A percentile compares a stretch with the other conserved stretches of the same genome.
These are phyloP conservation scores for Helichrysum umbraculigerum DNA, from an alignment of 129 eudicot genomes.

Conservation along the genomic window DNA sequence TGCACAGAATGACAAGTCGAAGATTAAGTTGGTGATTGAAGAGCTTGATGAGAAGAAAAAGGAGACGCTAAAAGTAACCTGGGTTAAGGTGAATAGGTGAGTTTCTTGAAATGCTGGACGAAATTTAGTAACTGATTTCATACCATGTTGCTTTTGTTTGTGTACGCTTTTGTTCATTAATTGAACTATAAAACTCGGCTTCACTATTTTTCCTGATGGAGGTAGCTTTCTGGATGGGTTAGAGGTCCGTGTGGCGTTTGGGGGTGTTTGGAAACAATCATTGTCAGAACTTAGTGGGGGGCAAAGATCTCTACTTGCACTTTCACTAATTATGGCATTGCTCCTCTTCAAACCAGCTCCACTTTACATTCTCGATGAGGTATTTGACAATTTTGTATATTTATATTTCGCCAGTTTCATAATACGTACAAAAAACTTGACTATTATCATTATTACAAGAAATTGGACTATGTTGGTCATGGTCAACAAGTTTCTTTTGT, in stretches of 20 bases:
- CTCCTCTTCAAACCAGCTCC: slow-evolving; percentile 99
- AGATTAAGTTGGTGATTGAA: slow-evolving; percentile 84
- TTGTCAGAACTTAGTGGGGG: slow-evolving; percentile 98
- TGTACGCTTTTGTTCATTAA: not conserved
- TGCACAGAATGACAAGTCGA: slow-evolving; percentile 81
- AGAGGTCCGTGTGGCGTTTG: slow-evolving; percentile 97
- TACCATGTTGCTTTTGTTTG: not conserved
- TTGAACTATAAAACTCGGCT: not conserved
- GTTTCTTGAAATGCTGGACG: slow-evolving; percentile 12
- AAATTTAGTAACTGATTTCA: slow-evolving; percentile 7
- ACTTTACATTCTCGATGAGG: slow-evolving; percentile 95
- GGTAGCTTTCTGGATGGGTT: slow-evolving; percentile 87
- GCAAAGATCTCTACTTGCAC: slow-evolving; percentile 94
- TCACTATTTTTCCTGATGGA: slow-evolving; percentile 65
- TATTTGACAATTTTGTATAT: slow-evolving; percentile 22
- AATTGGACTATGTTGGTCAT: no score
- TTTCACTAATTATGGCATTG: slow-evolving; percentile 82
- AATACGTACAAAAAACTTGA: no score
- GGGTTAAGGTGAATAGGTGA: slow-evolving; percentile 90
- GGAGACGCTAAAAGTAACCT: slow-evolving; percentile 91
- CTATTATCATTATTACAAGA: no score
- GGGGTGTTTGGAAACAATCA: slow-evolving; percentile 97
- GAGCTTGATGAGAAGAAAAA: slow-evolving; percentile 99
- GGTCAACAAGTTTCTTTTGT: no score
- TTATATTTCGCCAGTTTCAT: not conserved